Base-by-base conservation (phyloP, 331 rosid genomes). In the Pyrus hybrid region DNA sequence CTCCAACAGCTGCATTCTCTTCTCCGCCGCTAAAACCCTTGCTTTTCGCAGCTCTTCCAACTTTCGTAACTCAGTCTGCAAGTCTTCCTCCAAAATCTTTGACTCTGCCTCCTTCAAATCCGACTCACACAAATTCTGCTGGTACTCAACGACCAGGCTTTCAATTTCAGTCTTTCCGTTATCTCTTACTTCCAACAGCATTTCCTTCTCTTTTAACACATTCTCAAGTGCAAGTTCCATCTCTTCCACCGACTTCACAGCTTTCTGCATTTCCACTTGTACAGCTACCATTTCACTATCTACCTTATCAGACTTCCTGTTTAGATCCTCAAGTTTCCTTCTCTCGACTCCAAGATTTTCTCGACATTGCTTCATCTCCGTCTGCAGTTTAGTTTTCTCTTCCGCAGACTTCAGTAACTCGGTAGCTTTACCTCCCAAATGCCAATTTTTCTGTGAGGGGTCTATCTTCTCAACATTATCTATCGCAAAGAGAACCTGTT, bases 401-500 rank as follows among this genome's bases (percentile, higher is more conserved):
- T 87, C 91, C 62, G 81, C 85, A 0, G 88, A 80, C 80, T 82
- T 82, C 18, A 87, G 83, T 30, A 87, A 63, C 67, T 87, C 88
- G 4, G 88, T 80, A 29, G 91, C 91, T 85, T 68, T 79, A 53
- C 85, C 85, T 51, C 87, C 76, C 74, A 84, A 69, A 32, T 83
- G 85, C 97, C 87, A 92, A 62, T 63, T 84, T 83, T 83, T 89
- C 76, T 76, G 80, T 20, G 88, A 45, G 74, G 90, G 54, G 73
- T 85, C 96, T 26, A 58, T 32, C 71, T 78, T 86, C 53, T 89
- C 89, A 8, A 89, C 82, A 77, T 90, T 92, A 32, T 92, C 92
- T 53, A 92, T 88, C 0, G 88, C 88, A 68, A 94, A 89, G 14
- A 94, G 96, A 83, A 92, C 97, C 81, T 87, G 93, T 54, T 85